A percentile compares a stretch with the other conserved stretches of the same genome.
Conservation (phyloP, 257 asterid genomes). For the Ballota nigra region DNA sequence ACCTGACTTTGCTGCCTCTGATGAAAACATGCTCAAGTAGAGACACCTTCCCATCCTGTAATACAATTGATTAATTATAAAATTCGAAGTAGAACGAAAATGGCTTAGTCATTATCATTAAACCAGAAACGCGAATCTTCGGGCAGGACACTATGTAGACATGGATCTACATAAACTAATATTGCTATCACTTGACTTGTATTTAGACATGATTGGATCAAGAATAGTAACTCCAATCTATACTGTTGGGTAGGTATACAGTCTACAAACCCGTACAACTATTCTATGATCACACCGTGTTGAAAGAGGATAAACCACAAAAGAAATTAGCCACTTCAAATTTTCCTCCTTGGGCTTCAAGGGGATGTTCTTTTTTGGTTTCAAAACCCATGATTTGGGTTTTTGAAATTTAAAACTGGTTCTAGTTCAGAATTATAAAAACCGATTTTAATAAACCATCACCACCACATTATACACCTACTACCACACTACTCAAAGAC, state of each 20-base stretch:
- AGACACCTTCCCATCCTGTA: constrained; percentile 90
- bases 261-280: neutral
- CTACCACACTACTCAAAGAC: no score
- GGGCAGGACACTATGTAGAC: neutral
- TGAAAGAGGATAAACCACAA: neutral
- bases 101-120: neutral
- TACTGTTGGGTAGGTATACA: neutral
- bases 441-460: no score
- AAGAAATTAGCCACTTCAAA: neutral
- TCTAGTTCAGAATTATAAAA: no score
- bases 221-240: neutral
- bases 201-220: neutral
- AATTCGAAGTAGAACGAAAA: neutral
- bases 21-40: constrained; percentile 96
- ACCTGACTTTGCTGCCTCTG: constrained; percentile 99
- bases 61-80: constrained; percentile 11
- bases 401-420: no score
- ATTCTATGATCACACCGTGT: neutral
- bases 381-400: neutral
- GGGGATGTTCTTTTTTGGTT: no score
- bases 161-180: neutral
- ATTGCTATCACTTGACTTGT: neutral
- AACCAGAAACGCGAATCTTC: neutral
- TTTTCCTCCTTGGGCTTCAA: neutral
- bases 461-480: no score